A percentile compares a stretch with the other conserved stretches of the same genome.
Conservation (phyloP, 2,329 filamentous ascomycete genomes). For the Madurella fahalii region DNA sequence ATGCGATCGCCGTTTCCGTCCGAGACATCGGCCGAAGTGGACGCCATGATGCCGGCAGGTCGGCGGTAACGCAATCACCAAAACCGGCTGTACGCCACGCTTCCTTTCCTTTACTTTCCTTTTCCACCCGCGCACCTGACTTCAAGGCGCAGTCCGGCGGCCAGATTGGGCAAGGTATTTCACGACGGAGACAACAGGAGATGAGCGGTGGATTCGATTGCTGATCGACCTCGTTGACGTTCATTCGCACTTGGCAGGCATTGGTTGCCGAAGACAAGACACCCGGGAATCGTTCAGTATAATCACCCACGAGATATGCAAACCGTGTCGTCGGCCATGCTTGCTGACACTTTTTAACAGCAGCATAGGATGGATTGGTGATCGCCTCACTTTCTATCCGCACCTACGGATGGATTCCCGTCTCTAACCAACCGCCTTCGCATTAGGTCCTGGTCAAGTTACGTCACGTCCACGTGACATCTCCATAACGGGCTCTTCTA, state of each 20-base stretch:
- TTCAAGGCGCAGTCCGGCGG: no score
- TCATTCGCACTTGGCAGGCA: not conserved
- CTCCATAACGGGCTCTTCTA: not conserved
- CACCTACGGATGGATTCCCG: not conserved
- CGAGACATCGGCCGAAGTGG: conserved; percentile 27
- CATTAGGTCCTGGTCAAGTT: conserved; percentile 1
- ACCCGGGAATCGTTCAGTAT: no score
- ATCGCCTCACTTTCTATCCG: not conserved
- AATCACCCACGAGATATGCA: no score
- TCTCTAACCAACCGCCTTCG: conserved; percentile 1
- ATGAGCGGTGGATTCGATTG: not conserved
- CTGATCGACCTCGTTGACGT: not conserved
- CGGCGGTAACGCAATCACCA: not conserved
- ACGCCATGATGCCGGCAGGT: conserved; percentile 24
- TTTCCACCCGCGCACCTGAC: not conserved
- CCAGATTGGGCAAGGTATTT: no score
- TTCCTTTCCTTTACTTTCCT: not conserved
- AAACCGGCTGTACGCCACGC: not conserved
- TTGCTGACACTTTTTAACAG: not conserved
- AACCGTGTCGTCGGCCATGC: not conserved
- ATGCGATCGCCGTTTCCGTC: conserved; percentile 39
- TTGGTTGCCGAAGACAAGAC: not conserved
- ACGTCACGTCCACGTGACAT: conserved; percentile 25
- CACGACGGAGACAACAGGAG: not conserved
- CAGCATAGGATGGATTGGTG: not conserved